Evolutionary conservation across 2,329 filamentous ascomycete genomes (phyloP), one percentile per base, ranked within the genome.

Genomic region (Fusarium armeniacum): DNA sequence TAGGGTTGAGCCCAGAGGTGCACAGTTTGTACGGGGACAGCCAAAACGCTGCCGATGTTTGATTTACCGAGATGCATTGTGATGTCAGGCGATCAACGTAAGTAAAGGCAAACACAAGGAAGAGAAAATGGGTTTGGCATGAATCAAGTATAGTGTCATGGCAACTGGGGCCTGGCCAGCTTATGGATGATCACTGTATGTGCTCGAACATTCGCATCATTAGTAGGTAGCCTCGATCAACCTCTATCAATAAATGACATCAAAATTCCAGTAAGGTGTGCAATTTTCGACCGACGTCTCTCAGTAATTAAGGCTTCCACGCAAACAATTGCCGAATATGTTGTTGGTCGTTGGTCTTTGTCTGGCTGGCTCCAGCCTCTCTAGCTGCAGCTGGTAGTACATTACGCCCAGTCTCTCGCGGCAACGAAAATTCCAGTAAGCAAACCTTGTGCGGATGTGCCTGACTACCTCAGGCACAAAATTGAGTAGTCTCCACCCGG

Each of bases 1-100:
- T 68, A 33, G 81, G 81, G n/a, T 63, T 85, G 52, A 74, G 76
- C n/a, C 78, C 79, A n/a, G 83, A 83, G 0, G 83, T 83, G 62
- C 75, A 75, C 65, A 83, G 84, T 15, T 75, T 86, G 26, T 84
- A 85, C 65, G 83, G 82, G 24, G 84, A 83, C 15, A 76, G 76
- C 49, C 85, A 86, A 73, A 87, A 86, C 73, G 77, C 78, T 3
- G 81, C 83, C 43, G 83, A 84, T 45, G 41, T 28, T 20, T 69
- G 62, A 70, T 55, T 50, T 56, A 38, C 50, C 36, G 36, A 57
- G 45, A 64, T 47, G 43, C 24, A 35, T 45, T 33, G 53, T 66
- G 51, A 50, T 55, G 49, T 46, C 49, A 67, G 47, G 45, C 32
- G 43, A 51, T 59, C 41, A 51, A 47, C 36, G 43, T 18, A 47